Conservation (phyloP, 768 basidiomycete species). For the Psilocybe subaeruginosa region DNA sequence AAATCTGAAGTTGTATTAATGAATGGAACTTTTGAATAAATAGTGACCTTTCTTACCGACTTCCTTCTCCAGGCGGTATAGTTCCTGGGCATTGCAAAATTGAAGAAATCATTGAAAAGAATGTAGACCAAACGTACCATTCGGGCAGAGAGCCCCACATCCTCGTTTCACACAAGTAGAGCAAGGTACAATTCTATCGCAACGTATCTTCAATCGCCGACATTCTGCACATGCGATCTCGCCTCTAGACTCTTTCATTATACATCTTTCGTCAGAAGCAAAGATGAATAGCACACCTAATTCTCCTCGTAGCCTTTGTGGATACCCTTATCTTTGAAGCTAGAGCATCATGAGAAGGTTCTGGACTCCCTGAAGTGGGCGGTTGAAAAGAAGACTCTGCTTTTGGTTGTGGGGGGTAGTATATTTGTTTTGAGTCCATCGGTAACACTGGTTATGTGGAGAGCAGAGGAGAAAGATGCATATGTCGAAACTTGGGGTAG, state of each 20-base stretch:
- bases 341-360: slow-evolving; percentile 9
- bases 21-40: background rate
- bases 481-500: background rate
- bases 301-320: slow-evolving; percentile 41
- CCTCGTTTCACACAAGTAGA: slow-evolving; percentile 56
- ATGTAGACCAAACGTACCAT: slow-evolving; percentile 35
- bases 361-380: background rate
- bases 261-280: background rate
- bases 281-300: slow-evolving; percentile 30
- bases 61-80: slow-evolving; percentile 58
- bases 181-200: slow-evolving; percentile 43
- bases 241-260: slow-evolving; percentile 27
- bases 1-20: slow-evolving; percentile 35
- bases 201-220: slow-evolving; percentile 44
- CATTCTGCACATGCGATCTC: slow-evolving; percentile 50
- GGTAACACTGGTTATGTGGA: background rate
- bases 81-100: slow-evolving; percentile 35
- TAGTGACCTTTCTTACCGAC: slow-evolving; percentile 36
- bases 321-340: slow-evolving; percentile 21
- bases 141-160: slow-evolving; percentile 53
- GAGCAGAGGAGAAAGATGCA: background rate
- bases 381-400: slow-evolving; percentile 2
- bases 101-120: background rate
- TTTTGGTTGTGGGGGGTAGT: slow-evolving; percentile 4
- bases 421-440: slow-evolving; percentile 5